Evolutionary conservation across 1,284 basidiomycete species (phyloP), one percentile per base, ranked within the genome.

Genomic region (Tremellales sp.): DNA sequence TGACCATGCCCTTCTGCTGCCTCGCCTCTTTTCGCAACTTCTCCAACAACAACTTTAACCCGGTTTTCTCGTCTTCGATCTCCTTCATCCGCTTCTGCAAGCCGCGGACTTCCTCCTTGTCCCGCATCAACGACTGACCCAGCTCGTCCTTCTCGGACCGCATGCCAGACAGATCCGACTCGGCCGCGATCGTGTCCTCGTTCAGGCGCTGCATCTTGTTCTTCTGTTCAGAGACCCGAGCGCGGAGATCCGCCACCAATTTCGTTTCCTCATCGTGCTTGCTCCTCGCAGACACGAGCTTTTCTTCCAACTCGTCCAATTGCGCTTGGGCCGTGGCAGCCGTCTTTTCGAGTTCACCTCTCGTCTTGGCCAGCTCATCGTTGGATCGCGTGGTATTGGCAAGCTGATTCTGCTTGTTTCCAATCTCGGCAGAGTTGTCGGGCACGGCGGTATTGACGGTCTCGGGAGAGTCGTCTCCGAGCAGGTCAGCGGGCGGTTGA

Each of bases 91-190:
- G 83, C 58, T 83, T 82, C 65, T 97, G 86, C 51, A 97, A 74
- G 25, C 84, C 87, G 33, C 94, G 78, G 2, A 89, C 83, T 52
- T 97, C 93, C 70, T 99, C 95, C 73, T 95, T 97, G 71, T 97
- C 95, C 27, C 86, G 79, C 57, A 99, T 70, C 46, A 95, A 79
- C 0, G 80, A 74, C 26, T 92, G 89, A 68, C 97, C 93, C 10
- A 97, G 77, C 72, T 98, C 94, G 22, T 85, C 78, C 75, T 94
- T 95, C 74, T 97, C 93, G 18, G 91, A 82, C 28, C 85, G 79
- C 43, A 95, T 69, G 4, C 85, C 92, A 56, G 87, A 92, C 27
- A 98, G 78, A 59, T 97, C 91, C 63, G 88, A 92, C 74, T 98
- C 93, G 3, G 86, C 85, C 38, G 79, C 79, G 57, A 99, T 98